A percentile compares a stretch with the other conserved stretches of the same genome.
phyloP scores from a whole-genome alignment of 1,284 basidiomycete species.

The Apiotrichum montevideense region DNA sequence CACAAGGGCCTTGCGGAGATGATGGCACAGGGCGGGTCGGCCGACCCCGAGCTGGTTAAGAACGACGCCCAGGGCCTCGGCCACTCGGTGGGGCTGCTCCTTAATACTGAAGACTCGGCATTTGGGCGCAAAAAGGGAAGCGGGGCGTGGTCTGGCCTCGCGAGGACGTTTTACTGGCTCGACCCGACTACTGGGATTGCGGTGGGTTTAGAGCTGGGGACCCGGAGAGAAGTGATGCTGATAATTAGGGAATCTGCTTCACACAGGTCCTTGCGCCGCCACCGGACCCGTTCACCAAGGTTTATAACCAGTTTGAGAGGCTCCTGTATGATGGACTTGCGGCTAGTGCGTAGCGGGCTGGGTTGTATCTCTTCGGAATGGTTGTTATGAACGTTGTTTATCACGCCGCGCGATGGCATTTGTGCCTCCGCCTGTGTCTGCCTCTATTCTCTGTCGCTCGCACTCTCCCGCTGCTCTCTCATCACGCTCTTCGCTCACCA shows the following conservation, averaged over 20 bases:
- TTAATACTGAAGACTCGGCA: constrained; percentile 4
- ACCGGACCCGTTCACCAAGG: constrained; percentile 19
- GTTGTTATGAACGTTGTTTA: no score
- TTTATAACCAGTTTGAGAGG: constrained; percentile 31
- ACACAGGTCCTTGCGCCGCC: constrained; percentile 21
- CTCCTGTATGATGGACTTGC: constrained; percentile 28
- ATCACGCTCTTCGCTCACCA: no score
- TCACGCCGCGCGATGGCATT: no score
- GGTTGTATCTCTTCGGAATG: background rate
- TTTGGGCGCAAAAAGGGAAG: constrained; percentile 20
- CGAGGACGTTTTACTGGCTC: constrained; percentile 23
- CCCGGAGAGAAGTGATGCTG: no score
- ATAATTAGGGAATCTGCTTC: constrained; percentile 18
- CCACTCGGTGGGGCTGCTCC: constrained; percentile 12
- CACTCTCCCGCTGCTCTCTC: no score
- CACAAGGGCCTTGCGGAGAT: constrained; percentile 12
- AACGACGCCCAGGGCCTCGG: constrained; percentile 10
- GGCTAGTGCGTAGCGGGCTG: constrained; percentile 1
- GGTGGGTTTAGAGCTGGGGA: constrained; percentile 7
- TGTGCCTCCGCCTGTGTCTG: no score
- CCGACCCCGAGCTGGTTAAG: constrained; percentile 12
- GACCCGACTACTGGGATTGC: constrained; percentile 21
- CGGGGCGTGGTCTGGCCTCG: constrained; percentile 24
- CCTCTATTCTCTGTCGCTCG: no score
- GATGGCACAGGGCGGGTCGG: background rate